These are phyloP conservation scores for Podaxis sp. DNA, from an alignment of 768 basidiomycete species.

Conservation along the genomic window DNA sequence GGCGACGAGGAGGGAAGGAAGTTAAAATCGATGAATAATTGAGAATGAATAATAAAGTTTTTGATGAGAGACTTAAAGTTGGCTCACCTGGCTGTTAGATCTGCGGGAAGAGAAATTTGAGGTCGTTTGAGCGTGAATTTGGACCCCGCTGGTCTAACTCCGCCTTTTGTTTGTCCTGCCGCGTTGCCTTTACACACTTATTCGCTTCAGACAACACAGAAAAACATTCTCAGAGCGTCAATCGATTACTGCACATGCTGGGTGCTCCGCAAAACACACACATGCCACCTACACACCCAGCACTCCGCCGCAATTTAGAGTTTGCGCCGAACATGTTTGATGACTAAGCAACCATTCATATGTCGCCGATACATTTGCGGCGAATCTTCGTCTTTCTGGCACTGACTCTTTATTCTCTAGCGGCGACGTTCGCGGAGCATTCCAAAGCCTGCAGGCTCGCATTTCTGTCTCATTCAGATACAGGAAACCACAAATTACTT, in stretches of 20 bases:
- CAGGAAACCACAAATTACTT: not conserved
- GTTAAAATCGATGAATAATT: constrained; percentile 34
- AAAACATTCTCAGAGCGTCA: not conserved
- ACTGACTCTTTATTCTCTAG: not conserved
- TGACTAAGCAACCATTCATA: constrained; percentile 19
- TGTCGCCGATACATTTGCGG: constrained; percentile 17
- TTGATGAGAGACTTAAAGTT: constrained; percentile 59
- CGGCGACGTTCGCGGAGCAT: constrained; percentile 5
- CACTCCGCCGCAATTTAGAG: constrained; percentile 17
- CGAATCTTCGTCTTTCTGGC: not conserved
- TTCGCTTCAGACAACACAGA: constrained; percentile 3
- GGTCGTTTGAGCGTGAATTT: constrained; percentile 32
- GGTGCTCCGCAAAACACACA: not conserved
- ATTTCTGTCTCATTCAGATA: not conserved
- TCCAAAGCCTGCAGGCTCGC: not conserved
- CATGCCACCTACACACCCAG: not conserved
- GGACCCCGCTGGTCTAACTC: constrained; percentile 37
- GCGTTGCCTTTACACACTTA: constrained; percentile 10
- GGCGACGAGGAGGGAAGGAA: constrained; percentile 26
- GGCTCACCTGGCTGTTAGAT: constrained; percentile 66
- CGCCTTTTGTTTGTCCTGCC: constrained; percentile 30
- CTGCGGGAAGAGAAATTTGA: constrained; percentile 58
- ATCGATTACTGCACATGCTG: not conserved
- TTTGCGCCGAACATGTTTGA: constrained; percentile 5
- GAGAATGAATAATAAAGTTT: constrained; percentile 58